These are phyloP conservation scores for Lecanoromycetidae sp. DNA, from an alignment of 2,329 filamentous ascomycete species.

Conservation along the genomic window DNA sequence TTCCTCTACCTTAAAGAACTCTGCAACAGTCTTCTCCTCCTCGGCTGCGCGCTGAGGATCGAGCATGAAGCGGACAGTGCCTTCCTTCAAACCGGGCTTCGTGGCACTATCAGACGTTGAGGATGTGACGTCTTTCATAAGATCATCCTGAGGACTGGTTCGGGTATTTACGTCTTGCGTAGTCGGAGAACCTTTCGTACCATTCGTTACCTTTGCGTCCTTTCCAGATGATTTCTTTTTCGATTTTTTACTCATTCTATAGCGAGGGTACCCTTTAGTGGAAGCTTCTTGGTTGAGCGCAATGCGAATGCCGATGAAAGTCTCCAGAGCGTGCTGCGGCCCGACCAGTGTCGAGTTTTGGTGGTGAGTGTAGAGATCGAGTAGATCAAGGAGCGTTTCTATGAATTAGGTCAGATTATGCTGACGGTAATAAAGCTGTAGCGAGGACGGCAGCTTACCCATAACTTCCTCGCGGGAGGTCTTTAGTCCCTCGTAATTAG, in stretches of 20 bases:
- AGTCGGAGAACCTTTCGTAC: conserved; percentile 21
- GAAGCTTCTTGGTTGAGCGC: conserved; percentile 72
- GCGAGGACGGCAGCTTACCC: conserved; percentile 26
- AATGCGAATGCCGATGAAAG: conserved; percentile 78
- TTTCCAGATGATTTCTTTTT: conserved; percentile 17
- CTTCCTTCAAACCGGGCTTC: conserved; percentile 43
- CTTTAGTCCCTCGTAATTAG: conserved; percentile 39
- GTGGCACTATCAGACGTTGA: conserved; percentile 8
- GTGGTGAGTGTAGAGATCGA: conserved; percentile 87
- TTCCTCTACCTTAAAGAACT: conserved; percentile 61
- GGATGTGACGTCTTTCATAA: conserved; percentile 13
- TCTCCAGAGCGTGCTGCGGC: conserved; percentile 56
- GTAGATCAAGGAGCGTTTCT: conserved; percentile 79
- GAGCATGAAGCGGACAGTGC: conserved; percentile 81
- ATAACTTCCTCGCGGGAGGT: conserved; percentile 36
- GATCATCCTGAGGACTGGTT: conserved; percentile 11
- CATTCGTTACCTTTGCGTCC: conserved; percentile 22
- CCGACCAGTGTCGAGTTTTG: conserved; percentile 63
- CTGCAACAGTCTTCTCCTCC: conserved; percentile 56
- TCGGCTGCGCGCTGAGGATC: conserved; percentile 61
- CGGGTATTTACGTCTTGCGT: conserved; percentile 13
- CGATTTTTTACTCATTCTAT: background rate
- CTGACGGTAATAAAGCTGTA: conserved; percentile 21
- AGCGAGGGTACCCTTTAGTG: conserved; percentile 26
- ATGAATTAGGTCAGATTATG: conserved; percentile 39